Evolutionary conservation across 2,329 filamentous ascomycete species (phyloP).

Genomic region (Aspergillus sojae): DNA sequence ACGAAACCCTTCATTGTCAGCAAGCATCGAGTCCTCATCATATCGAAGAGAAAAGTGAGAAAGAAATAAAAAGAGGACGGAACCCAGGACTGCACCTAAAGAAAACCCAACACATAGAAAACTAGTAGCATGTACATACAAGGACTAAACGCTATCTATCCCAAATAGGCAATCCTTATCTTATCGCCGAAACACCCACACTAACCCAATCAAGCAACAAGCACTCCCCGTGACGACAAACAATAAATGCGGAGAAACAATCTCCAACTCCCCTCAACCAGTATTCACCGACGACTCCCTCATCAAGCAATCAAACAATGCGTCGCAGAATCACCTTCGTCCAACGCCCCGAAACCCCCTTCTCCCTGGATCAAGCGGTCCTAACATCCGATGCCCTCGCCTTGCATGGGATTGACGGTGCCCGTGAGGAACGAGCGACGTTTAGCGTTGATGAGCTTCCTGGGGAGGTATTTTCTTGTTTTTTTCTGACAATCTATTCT

Average conservation of each 20-base stretch:
- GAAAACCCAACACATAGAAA: too few relatives aligned
- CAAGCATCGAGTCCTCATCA: too few relatives aligned
- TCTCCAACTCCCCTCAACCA: neutral
- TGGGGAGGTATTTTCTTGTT: conserved; percentile 52
- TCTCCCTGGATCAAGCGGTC: conserved; percentile 66
- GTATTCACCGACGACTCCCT: neutral
- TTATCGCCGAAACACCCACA: neutral
- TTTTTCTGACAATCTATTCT: neutral
- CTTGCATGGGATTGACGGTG: conserved; percentile 64
- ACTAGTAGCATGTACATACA: too few relatives aligned
- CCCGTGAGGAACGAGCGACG: conserved; percentile 79
- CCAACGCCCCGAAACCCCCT: conserved; percentile 63
- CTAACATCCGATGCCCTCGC: conserved; percentile 58
- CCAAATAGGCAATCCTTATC: neutral
- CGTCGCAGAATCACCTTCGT: conserved; percentile 70
- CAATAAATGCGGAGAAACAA: conserved; percentile 5
- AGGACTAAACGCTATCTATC: neutral
- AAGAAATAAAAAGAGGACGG: too few relatives aligned
- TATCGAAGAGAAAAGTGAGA: too few relatives aligned
- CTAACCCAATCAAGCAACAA: conserved; percentile 2
- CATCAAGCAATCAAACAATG: conserved; percentile 28
- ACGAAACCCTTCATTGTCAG: too few relatives aligned
- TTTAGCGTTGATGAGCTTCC: conserved; percentile 74
- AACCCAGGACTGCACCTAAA: too few relatives aligned
- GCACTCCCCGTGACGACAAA: conserved; percentile 2